Evolutionary conservation across 768 basidiomycete genomes (phyloP), one percentile per base, ranked within the genome.

Genomic region (Lactarius hatsudake): DNA sequence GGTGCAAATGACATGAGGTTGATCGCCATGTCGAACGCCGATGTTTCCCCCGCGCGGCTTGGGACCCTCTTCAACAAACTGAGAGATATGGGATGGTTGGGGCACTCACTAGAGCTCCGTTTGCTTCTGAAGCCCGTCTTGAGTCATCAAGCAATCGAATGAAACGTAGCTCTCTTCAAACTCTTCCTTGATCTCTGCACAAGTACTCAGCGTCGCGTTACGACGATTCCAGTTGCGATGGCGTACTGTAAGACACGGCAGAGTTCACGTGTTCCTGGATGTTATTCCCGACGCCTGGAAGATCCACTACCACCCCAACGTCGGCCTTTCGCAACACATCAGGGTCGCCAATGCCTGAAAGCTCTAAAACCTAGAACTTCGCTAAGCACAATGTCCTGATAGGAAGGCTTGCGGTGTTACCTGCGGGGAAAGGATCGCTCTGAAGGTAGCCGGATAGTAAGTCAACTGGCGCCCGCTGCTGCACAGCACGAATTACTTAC

Each of bases 301-400:
- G 55, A 42, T 69, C 38, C 10, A 69, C 59, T 6, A 26, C 32
- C 17, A 53, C 54, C 20, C 63, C 26, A 12, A 71, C 66, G 8
- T 64, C 64, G 13, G 58, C 59, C 9, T 62, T 53, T n/a, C 36
- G 53, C 23, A 71, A 59, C 9, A 71, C 59, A 12, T 53, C 53
- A 9, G 65, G 38, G 38, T 69, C 36, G 15, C 70, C 70, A 13
- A 71, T 71, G 3, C 70, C 70, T 17, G 70, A 71, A 18, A 71
- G 68, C 42, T 71, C 70, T n/a, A 71, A 59, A 23, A 71, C 43
- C 68, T 69, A 23, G 2, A 13, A 18, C 15, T 13, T 51, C 28
- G 58, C 48, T 45, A 56, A 61, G 60, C 18, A 28, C 12, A 26
- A 48, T 30, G 34, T 8, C 13, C 13, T 26, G 6, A 38, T 17